Percentiles rank a stretch among this genome's conserved stretches.
phyloP scores from a whole-genome alignment of 345 rosid genomes.

The Aegle marmelos region DNA sequence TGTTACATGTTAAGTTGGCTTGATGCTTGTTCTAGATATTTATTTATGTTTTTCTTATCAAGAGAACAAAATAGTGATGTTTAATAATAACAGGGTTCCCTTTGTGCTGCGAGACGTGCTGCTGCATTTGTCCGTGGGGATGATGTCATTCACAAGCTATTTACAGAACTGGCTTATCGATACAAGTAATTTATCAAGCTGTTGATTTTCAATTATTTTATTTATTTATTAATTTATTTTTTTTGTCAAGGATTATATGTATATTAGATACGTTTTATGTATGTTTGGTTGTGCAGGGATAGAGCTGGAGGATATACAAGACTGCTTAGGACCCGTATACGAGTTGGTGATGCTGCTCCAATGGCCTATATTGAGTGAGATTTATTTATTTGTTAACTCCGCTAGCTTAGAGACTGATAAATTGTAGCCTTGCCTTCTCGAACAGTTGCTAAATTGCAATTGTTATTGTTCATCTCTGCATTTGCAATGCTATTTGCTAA shows the following conservation, averaged over 20 bases:
- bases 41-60: not conserved
- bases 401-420: not conserved
- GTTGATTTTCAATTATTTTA: not conserved
- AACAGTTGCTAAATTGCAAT: not conserved
- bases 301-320: conserved; percentile 96
- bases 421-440: not conserved
- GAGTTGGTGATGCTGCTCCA: conserved; percentile 96
- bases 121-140: conserved; percentile 94
- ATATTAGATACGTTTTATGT: conserved; percentile 10
- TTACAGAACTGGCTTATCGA: conserved; percentile 80
- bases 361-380: conserved; percentile 96
- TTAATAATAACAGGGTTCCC: conserved; percentile 56
- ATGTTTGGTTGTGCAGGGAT: conserved; percentile 47
- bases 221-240: no score
- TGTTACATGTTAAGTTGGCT: not conserved
- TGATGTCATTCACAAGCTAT: conserved; percentile 87
- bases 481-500: not conserved
- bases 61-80: not conserved
- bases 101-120: conserved; percentile 76
- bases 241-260: not conserved
- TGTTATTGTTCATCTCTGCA: not conserved
- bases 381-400: not conserved
- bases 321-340: conserved; percentile 77
- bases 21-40: not conserved
- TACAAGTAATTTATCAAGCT: conserved; percentile 52